A percentile compares a stretch with the other conserved stretches of the same genome.
Conservation (phyloP, 2,329 filamentous ascomycete species). For the Zelopaecilomyces penicillatus region DNA sequence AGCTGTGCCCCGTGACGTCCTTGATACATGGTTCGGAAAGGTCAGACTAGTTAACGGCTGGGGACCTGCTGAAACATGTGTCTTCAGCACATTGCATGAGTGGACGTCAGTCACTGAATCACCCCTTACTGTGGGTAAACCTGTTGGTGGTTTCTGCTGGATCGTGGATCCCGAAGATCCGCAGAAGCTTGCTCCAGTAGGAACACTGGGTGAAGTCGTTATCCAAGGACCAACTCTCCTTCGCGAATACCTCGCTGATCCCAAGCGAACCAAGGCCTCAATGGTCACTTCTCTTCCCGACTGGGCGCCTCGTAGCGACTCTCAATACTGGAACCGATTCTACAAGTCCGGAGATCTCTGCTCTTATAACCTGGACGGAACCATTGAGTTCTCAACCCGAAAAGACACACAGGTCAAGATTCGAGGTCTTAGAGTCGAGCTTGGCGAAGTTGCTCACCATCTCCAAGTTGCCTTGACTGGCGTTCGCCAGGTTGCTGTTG, state of each 20-base stretch:
- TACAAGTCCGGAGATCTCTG: not conserved
- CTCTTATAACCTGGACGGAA: not conserved
- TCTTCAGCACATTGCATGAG: too few species aligned
- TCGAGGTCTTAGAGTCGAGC: too few species aligned
- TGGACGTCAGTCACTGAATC: too few species aligned
- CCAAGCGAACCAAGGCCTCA: not conserved
- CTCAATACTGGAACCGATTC: not conserved
- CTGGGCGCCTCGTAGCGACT: not conserved
- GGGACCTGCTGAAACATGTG: slow-evolving; percentile 7
- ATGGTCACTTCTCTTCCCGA: not conserved
- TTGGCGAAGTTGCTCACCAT: slow-evolving; percentile 9
- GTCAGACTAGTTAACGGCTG: slow-evolving; percentile 8
- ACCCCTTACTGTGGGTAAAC: slow-evolving; percentile 3
- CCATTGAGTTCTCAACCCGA: not conserved
- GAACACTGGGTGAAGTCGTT: slow-evolving; percentile 22
- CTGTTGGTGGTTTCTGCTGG: slow-evolving; percentile 29
- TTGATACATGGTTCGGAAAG: slow-evolving; percentile 9
- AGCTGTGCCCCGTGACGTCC: not conserved
- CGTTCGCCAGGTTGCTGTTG: slow-evolving; percentile 4
- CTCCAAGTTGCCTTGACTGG: not conserved
- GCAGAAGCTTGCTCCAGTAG: slow-evolving; percentile 15
- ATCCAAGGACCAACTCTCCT: slow-evolving; percentile 34
- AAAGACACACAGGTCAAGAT: too few species aligned
- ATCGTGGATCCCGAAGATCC: slow-evolving; percentile 6
- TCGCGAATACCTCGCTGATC: slow-evolving; percentile 38